Evolutionary conservation across 2,329 filamentous ascomycete species (phyloP), one percentile per base, ranked within the genome.

Genomic region (Colletotrichum liriopes): DNA sequence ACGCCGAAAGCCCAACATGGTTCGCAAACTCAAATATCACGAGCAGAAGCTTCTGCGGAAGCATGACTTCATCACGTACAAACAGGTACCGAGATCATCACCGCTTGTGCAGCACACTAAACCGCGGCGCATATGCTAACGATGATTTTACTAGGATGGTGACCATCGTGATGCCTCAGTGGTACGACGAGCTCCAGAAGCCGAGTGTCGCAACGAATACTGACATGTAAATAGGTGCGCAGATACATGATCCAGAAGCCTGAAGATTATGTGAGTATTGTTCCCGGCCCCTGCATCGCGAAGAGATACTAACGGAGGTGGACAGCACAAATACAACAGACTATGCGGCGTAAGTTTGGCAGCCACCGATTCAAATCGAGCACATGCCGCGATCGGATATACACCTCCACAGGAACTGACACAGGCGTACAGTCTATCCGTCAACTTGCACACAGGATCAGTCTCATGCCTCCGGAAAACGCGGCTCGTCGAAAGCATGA

Each of bases 1-100:
- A 70, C 41, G 45, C 20, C 39, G 12, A 39, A 26, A 64, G 66
- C 59, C 56, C 81, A 88, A 76, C 32, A 98, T 98, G 96, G 94
- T 97, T 77, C 93, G 96, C 78, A 95, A 97, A 87, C 91, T 99
- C 81, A 98, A 98, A 85, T 91, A 97, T 84, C 96, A 98, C 85
- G 96, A 99, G 91, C 91, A 96, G 82, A 97, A 96, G 89, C 93
- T 98, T 81, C 90, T 98, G 78, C 96, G 96, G 81, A 90, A 90
- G 83, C 95, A 96, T 83, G 95, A 99, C 85, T 97, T 99, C 84
- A 92, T 95, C 81, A 96, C 93, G 79, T 98, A 96, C 88, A 96
- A 96, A 45, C 71, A 73, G 71, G 71, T 73, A 73, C 32, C 26
- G 32, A 47, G 23, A 43, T 35, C 16, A 39, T 32, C 60, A 23